phyloP scores from a whole-genome alignment of 1,139 yeast genomes.

The Lodderomyces jiufengensis region DNA sequence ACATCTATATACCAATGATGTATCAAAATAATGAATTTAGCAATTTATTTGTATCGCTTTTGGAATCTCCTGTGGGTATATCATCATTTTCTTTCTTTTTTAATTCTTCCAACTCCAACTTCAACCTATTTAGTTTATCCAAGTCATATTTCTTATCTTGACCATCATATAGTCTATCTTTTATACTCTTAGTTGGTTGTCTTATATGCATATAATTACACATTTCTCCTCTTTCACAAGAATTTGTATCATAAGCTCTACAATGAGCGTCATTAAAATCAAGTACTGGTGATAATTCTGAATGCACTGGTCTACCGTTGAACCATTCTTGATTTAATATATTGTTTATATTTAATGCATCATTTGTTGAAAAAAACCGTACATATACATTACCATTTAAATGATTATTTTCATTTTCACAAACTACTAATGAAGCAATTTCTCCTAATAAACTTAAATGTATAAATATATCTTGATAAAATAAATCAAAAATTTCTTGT shows the following conservation, averaged over 20 bases:
- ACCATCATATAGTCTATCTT: conserved; percentile 33
- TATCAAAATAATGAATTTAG: no score
- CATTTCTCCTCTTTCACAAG: conserved; percentile 72
- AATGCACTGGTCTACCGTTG: conserved; percentile 71
- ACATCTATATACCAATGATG: no score
- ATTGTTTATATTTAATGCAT: conserved; percentile 60
- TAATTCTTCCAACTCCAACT: conserved; percentile 4
- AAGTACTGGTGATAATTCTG: conserved; percentile 76
- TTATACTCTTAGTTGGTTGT: conserved; percentile 47
- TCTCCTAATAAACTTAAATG: conserved; percentile 67
- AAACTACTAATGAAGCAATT: conserved; percentile 63
- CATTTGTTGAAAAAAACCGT: conserved; percentile 49
- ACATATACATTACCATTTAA: conserved; percentile 84
- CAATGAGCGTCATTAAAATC: conserved; percentile 75
- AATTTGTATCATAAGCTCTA: conserved; percentile 56
- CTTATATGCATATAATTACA: conserved; percentile 87
- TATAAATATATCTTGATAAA: conserved; percentile 70
- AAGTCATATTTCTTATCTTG: conserved; percentile 32
- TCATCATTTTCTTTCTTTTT: not conserved
- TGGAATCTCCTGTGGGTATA: no score
- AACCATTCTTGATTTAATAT: conserved; percentile 79
- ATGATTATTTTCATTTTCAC: conserved; percentile 80
- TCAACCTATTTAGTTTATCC: conserved; percentile 11
- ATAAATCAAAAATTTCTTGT: conserved; percentile 55
- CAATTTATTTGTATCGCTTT: no score